Conservation (phyloP, 352 stramenopile species). For the Phytophthora crassamura region DNA sequence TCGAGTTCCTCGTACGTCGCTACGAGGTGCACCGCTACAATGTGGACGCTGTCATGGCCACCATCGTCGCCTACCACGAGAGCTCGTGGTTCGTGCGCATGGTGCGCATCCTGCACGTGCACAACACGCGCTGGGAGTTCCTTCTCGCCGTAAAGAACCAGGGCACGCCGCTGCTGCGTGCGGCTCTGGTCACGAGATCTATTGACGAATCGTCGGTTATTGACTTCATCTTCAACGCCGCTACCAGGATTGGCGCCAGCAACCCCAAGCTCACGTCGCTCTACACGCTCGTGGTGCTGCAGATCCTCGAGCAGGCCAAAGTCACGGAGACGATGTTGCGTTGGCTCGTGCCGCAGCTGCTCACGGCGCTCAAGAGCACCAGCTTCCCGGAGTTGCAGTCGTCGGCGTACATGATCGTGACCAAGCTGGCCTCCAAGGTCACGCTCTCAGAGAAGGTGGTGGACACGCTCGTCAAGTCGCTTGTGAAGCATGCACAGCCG, state of each 20-base stretch:
- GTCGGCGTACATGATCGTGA: slow-evolving; percentile 86
- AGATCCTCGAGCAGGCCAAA: slow-evolving; percentile 75
- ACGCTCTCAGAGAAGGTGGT: slow-evolving; percentile 78
- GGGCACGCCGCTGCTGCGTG: slow-evolving; percentile 66
- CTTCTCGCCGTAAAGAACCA: slow-evolving; percentile 77
- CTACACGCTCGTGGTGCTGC: slow-evolving; percentile 83
- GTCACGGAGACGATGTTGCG: slow-evolving; percentile 78
- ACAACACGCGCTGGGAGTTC: slow-evolving; percentile 85
- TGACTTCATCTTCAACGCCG: slow-evolving; percentile 74
- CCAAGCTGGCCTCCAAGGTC: slow-evolving; percentile 84
- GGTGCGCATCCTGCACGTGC: slow-evolving; percentile 86
- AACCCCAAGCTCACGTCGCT: slow-evolving; percentile 88
- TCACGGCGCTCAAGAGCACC: slow-evolving; percentile 72
- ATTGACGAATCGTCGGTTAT: slow-evolving; percentile 80
- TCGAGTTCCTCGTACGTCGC: slow-evolving; percentile 90
- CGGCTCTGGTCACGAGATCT: slow-evolving; percentile 76
- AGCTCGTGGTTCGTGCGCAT: slow-evolving; percentile 86
- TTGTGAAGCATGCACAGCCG: slow-evolving; percentile 78
- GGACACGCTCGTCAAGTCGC: slow-evolving; percentile 71
- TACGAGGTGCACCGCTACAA: slow-evolving; percentile 91
- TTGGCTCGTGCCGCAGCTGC: slow-evolving; percentile 81
- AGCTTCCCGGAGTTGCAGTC: slow-evolving; percentile 80
- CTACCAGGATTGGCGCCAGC: slow-evolving; percentile 60
- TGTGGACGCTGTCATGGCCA: slow-evolving; percentile 83
- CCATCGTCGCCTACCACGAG: slow-evolving; percentile 88